Evolutionary conservation across 208 protist genomes (phyloP).

Genomic region (Trypanosoma rangeli): DNA sequence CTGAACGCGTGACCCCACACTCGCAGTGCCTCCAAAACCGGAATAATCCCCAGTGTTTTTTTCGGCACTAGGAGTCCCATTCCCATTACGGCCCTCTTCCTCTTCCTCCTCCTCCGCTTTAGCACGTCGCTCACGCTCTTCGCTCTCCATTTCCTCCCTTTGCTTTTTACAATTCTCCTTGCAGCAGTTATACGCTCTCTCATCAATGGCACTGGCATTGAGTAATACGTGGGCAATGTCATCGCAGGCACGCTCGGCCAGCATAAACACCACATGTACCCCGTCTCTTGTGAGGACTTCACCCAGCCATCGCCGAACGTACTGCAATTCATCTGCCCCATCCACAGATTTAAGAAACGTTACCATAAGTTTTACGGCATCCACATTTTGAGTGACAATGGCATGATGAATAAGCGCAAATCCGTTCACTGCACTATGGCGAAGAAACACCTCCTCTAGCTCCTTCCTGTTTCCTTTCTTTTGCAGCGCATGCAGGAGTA

Average conservation of each 20-base stretch:
- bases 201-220: slow-evolving; percentile 15
- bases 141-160: background rate
- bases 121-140: background rate
- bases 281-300: slow-evolving; percentile 17
- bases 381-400: slow-evolving; percentile 27
- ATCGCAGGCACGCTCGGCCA: slow-evolving; percentile 24
- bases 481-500: slow-evolving; percentile 1
- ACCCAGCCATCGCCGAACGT: slow-evolving; percentile 31
- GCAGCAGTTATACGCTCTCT: slow-evolving; percentile 1
- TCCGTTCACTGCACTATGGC: slow-evolving; percentile 21
- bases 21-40: slow-evolving; percentile 18
- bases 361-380: slow-evolving; percentile 39
- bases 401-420: slow-evolving; percentile 46
- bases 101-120: slow-evolving; percentile 13
- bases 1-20: slow-evolving; percentile 38
- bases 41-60: slow-evolving; percentile 21
- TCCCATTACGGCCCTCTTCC: background rate
- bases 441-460: slow-evolving; percentile 19
- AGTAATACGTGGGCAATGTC: slow-evolving; percentile 23
- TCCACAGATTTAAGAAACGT: slow-evolving; percentile 26
- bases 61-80: slow-evolving; percentile 2
- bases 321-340: background rate
- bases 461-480: background rate
- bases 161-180: background rate
- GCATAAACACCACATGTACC: slow-evolving; percentile 21